Evolutionary conservation across 257 asterid species (phyloP), one percentile per base, ranked within the genome.

Genomic region (Primulina tabacum): DNA sequence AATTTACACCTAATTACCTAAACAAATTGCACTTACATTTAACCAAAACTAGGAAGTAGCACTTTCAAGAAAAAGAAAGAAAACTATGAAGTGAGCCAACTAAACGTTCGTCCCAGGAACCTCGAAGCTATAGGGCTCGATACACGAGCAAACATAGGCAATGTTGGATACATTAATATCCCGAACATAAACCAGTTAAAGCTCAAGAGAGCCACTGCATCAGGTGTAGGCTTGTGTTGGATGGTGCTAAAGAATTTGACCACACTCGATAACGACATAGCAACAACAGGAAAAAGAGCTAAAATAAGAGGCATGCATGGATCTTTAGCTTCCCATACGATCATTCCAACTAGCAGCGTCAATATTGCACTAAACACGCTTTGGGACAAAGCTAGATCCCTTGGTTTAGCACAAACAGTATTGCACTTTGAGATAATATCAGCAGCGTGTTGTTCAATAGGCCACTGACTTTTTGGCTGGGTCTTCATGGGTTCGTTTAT

Each of bases 131-230:
- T 12, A 7, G 88, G 82, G 57, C 70, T 67, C 26, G 82, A 58
- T n/a, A 66, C 58, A 65, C 71, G 71, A 26, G 86, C 82, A 12
- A 85, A 37, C 60, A 28, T 65, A 2, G 96, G 95, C 66, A 90
- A 55, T 11, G 75, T 74, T 7, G 92, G 95, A 70, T 73, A 81
- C 1, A 87, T 74, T 62, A 87, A 64, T 0, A 82, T 68, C 29
- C 97, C 96, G 0, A 91, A 90, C 43, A 89, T 69, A 71, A 89
- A 91, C 84, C 90, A 91, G 78, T 91, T 89, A 76, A 84, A 73
- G 85, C 97, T 79, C 75, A 91, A 70, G 74, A 91, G 97, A 34
- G 75, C 86, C 20, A 87, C 86, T 0, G 85, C 86, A 58, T 83
- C 90, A 6, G 74, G 63, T 0, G 87, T 88, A 2, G 84, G 88